A percentile compares a stretch with the other conserved stretches of the same genome.
Evolutionary conservation across 2,329 filamentous ascomycete genomes (phyloP).

Genomic region (Karstenula rhodostoma): DNA sequence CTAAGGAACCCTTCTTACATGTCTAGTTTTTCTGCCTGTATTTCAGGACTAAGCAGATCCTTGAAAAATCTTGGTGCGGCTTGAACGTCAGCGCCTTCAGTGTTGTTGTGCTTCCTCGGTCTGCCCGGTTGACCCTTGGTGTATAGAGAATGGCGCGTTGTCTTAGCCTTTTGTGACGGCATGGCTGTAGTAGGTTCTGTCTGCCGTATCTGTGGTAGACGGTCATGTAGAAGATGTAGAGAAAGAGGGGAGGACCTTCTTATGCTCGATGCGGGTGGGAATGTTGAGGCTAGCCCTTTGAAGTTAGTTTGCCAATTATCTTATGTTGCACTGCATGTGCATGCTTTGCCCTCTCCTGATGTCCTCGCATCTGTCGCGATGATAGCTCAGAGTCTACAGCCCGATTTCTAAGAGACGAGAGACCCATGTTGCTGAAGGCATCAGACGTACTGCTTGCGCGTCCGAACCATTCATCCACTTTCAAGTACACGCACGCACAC

Average conservation of each 20-base stretch:
- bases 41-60: neutral
- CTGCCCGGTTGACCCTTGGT: neutral
- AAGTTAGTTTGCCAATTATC: neutral
- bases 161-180: neutral
- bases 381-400: too few species aligned
- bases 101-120: neutral
- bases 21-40: neutral
- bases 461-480: too few species aligned
- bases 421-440: neutral
- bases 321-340: neutral
- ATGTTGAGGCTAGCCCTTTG: neutral
- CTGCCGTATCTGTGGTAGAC: neutral
- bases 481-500: neutral
- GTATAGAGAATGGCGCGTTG: neutral
- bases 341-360: neutral
- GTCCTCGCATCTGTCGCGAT: too few species aligned
- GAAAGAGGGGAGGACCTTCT: neutral
- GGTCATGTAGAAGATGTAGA: too few species aligned
- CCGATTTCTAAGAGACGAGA: too few species aligned
- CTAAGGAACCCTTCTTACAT: neutral
- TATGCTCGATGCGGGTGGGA: neutral
- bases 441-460: neutral
- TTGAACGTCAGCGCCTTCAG: neutral
- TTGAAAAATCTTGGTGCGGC: neutral
- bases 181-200: neutral